Base-by-base conservation (phyloP, 495 filamentous ascomycete genomes). In the Daldinia decipiens region DNA sequence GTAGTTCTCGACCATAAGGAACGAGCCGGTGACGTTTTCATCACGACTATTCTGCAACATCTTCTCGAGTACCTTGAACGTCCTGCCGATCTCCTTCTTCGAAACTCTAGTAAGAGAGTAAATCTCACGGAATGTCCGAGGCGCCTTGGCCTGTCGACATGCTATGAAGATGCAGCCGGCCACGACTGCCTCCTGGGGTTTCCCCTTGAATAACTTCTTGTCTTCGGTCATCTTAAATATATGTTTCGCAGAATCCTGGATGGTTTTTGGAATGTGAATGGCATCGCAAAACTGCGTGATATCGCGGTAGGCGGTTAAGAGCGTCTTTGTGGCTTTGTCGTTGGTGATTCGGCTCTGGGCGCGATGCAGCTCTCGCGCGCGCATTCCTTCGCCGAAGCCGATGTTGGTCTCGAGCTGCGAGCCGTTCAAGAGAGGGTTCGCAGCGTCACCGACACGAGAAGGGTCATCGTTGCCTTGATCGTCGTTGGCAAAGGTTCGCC, bases 401-500 rank as follows among this genome's bases (percentile, higher is more conserved):
- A 99, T 98, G 55, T 86, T 87, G 7, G 95, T 99, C 78, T 97
- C 89, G 45, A 99, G 90, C 81, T 98, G 94, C 65, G 93, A 90
- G 51, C 95, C 96, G 73, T 97, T 93, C 40, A 97, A 86, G 62
- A 98, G 86, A 19, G 91, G 87, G 73, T 98, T 97, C 40, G 88
- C 87, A 0, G 88, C 93, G 56, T 98, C 95, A 80, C 95, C 95
- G 71, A 99, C 95, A 93, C 95, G 95, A 58, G 92, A 96, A 1
- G 95, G 95, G 77, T 99, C 95, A 70, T 98, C 95, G 77, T 91
- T 93, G 60, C 87, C 87, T 78, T 97, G 92, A 74, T 99, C 96
- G 73, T 99, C 95, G 80, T 97, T 98, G 65, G 93, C 91, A 80
- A 99, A 99, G 7, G 96, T 99, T 74, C 95, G 93, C 95, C 95